These are phyloP conservation scores for Tephrocybe rancida DNA, from an alignment of 768 basidiomycete species.

Conservation along the genomic window DNA sequence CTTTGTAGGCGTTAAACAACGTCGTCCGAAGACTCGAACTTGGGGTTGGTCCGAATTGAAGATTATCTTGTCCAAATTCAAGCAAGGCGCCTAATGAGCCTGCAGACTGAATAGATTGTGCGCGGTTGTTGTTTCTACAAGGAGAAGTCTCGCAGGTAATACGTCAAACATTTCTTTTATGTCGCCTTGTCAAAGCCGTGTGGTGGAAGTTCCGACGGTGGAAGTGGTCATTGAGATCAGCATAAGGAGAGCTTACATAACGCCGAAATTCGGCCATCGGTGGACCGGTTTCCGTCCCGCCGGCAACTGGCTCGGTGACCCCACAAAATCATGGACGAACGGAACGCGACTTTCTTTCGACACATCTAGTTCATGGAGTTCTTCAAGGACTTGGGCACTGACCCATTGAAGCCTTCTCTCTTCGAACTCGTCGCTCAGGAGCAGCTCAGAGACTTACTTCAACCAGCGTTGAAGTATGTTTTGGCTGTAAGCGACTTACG, in stretches of 20 bases:
- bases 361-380: constrained; percentile 63
- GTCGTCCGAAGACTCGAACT: not conserved
- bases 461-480: constrained; percentile 94
- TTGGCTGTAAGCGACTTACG: constrained; percentile 64
- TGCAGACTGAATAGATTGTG: no score
- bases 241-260: not conserved
- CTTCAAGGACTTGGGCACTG: constrained; percentile 74
- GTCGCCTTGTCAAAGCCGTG: no score
- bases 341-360: constrained; percentile 1
- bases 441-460: constrained; percentile 87
- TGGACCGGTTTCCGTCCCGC: constrained; percentile 12
- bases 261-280: not conserved
- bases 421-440: constrained; percentile 95
- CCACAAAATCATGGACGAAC: constrained; percentile 9
- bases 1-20: not conserved
- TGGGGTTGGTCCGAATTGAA: no score
- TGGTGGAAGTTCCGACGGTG: no score
- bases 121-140: no score
- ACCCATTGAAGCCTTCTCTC: constrained; percentile 76
- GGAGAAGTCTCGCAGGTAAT: no score
- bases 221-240: no score
- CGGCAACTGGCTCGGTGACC: constrained; percentile 6
- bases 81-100: no score
- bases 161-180: no score
- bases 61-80: no score